Base-by-base conservation (phyloP, 768 basidiomycete species). In the Leccinellum rugosiceps region DNA sequence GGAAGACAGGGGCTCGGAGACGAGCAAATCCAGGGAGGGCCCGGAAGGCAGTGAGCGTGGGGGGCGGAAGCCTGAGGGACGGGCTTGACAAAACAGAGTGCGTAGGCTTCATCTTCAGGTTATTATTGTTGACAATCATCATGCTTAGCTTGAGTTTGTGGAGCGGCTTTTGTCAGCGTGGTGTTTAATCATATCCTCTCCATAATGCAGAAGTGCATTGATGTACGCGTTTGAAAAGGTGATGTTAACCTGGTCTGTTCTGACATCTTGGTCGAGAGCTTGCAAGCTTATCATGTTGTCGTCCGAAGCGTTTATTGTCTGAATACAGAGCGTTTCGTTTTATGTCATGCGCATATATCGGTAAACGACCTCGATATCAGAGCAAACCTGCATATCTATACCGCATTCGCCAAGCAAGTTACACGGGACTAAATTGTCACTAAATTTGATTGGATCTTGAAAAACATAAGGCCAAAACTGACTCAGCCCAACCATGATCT, bases 11-110 rank as follows among this genome's bases (percentile, higher is more conserved):
- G 73, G 70, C 0, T 58, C 67, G 9, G 75, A 75, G 57, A 74
- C 68, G 41, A 76, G 75, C 53, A 60, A 63, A 15, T 23, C 56
- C 0, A 63, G 59, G 9, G 72, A 78, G 35, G 77, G 78, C 0
- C 78, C 80, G 0, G 64, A 74, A 30, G 76, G 69, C 6, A 72
- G 70, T 25, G 73, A 67, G 34, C 76, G 72, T 32, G 58, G 63
- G 11, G 79, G 79, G 3, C 66, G 76, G 55, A 71, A 72, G 52
- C 69, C 73, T 8, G 66, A 72, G 55, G 59, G 67, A 41, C 60
- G 57, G 44, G 13, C 50, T 28, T 66, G 50, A 72, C 10, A 31
- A 8, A 26, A 28, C n/a, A 26, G 47, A 17, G 43, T 19, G 19
- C 17, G 23, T 32, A 26, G 11, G 31, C 8, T 11, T 46, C 4